Evolutionary conservation across 306 rosid species (phyloP).

Genomic region (Oxytropis ochrocephala): DNA sequence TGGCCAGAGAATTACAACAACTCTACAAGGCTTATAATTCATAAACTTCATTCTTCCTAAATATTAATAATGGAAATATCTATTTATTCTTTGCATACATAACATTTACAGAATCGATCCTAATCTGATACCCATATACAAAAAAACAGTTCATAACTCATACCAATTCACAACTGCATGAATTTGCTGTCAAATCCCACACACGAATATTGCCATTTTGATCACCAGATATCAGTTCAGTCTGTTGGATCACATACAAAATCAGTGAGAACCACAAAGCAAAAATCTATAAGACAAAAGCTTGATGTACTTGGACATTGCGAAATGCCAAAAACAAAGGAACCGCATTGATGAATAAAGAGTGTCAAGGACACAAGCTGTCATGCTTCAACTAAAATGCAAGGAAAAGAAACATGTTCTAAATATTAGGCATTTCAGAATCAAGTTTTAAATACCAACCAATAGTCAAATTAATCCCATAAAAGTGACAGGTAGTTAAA

Average conservation of each 20-base stretch:
- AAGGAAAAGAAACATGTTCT: neutral
- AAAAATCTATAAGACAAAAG: neutral
- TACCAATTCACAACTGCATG: constrained; percentile 99
- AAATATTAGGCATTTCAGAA: neutral
- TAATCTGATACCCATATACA: neutral
- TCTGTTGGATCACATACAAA: constrained; percentile 45
- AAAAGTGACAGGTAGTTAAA: neutral
- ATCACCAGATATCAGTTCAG: constrained; percentile 97
- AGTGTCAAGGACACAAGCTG: constrained; percentile 8
- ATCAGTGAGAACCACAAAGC: constrained; percentile 12
- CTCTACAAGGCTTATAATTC: neutral
- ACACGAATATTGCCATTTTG: constrained; percentile 98
- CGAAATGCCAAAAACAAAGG: neutral
- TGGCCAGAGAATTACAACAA: neutral
- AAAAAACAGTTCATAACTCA: neutral
- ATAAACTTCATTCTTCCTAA: constrained; percentile 1
- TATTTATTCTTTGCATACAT: neutral
- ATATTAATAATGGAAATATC: neutral
- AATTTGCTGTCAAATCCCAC: constrained; percentile 99
- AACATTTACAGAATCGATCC: constrained; percentile 4
- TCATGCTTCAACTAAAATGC: constrained; percentile 12
- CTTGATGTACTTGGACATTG: constrained; percentile 1
- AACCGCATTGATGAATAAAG: neutral
- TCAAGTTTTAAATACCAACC: constrained; percentile 11
- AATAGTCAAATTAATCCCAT: neutral